Evolutionary conservation across 345 rosid genomes (phyloP).

Genomic region (Hibiscus syriacus): DNA sequence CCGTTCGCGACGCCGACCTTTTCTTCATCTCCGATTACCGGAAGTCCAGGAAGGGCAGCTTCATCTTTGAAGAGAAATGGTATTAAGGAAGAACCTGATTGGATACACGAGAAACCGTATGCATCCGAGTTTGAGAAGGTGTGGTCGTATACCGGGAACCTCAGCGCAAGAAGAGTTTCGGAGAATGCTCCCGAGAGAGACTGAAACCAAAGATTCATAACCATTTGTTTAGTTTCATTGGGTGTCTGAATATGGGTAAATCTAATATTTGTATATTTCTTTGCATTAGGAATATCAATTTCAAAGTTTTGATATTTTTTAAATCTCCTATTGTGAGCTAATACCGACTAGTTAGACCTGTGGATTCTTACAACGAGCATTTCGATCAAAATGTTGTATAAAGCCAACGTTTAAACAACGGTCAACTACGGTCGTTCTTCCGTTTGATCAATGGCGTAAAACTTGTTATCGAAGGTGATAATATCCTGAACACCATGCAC

Average conservation of each 20-base stretch:
- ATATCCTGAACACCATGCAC: too few species aligned
- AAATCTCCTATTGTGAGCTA: too few species aligned
- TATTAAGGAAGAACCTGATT: slow-evolving; percentile 33
- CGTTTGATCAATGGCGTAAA: too few species aligned
- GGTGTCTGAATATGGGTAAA: too few species aligned
- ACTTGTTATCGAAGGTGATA: too few species aligned
- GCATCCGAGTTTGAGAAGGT: slow-evolving; percentile 50
- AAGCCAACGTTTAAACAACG: too few species aligned
- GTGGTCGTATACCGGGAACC: slow-evolving; percentile 73
- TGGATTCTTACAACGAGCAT: background rate
- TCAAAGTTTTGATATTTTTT: too few species aligned
- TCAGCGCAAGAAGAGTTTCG: slow-evolving; percentile 54
- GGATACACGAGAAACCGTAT: slow-evolving; percentile 26
- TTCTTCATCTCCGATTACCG: slow-evolving; percentile 43
- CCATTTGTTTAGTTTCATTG: background rate
- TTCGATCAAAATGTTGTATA: too few species aligned
- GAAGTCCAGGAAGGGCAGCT: slow-evolving; percentile 57
- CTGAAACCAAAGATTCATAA: slow-evolving; percentile 21
- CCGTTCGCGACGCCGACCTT: slow-evolving; percentile 71
- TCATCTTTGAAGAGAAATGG: slow-evolving; percentile 28
- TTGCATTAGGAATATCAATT: too few species aligned
- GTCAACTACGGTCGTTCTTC: too few species aligned
- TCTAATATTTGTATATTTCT: too few species aligned
- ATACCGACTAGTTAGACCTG: too few species aligned
- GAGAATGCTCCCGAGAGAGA: slow-evolving; percentile 85